Base-by-base conservation (phyloP, 345 rosid species). In the Adansonia digitata region DNA sequence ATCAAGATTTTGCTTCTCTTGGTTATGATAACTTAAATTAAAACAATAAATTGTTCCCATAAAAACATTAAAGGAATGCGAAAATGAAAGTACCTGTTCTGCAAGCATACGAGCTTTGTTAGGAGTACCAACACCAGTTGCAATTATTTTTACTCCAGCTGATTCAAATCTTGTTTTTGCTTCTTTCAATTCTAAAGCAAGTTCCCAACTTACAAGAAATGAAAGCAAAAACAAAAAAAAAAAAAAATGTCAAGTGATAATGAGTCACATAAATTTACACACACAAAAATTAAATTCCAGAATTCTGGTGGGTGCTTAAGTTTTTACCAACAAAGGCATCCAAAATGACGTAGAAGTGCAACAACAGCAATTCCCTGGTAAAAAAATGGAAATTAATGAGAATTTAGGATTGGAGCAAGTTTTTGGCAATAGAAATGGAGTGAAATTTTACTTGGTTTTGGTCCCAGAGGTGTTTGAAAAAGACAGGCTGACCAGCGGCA, bases 41-140 rank as follows among this genome's bases (percentile, higher is more conserved):
- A 11, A 57, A 24, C 35, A 26, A 10, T 15, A 57, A 24, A 5
- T 53, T 15, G 59, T 22, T 20, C 2, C 11, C 59, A 53, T 39
- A 15, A 71, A 11, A 49, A 43, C 12, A 71, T 2, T 42, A 66
- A 85, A 88, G 82, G 40, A 22, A 63, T 35, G 69, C 81, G 29
- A 29, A 29, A 49, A 46, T n/a, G 22, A 14, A 34, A 31, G 24
- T 69, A 94, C 98, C 89, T 86, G 59, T 18, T 85, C 83, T 0
- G 87, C 93, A 24, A 91, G 89, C 22, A 88, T 68, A 14, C 81
- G 92, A 74, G 97, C 97, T 77, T 94, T 92, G 70, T 86, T 80
- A 78, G 97, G 97, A 40, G 86, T 77, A 39, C 97, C 98, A 84
- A 94, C 91, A 72, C 97, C 98, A 66, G 91, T 82, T 64, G 92